Base-by-base conservation (phyloP, 2,329 filamentous ascomycete genomes). In the Dactylonectria macrodidyma region DNA sequence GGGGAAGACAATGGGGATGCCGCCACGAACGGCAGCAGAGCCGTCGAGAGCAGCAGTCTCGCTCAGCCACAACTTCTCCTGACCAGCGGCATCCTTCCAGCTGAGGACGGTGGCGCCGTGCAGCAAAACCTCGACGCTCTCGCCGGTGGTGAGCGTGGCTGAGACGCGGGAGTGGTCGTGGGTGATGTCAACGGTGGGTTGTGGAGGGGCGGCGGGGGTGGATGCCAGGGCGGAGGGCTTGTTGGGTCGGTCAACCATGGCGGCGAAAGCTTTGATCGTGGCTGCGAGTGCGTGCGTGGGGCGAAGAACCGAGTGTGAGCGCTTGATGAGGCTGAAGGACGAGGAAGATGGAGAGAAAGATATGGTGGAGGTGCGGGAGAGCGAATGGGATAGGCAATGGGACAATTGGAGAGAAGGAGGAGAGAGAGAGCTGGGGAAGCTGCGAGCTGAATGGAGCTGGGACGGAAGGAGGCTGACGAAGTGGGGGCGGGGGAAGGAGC, bases 1-100 rank as follows among this genome's bases (percentile, higher is more conserved):
- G 9, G 95, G 95, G 79, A 98, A 98, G 41, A 98, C 95, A 59
- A 98, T 84, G 5, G 95, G 95, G 75, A 98, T 94, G 14, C 95
- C 95, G 64, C 96, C 96, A 71, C 96, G 89, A 59, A 98, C 95
- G 26, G 95, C 88, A 85, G 97, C 97, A 74, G 88, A 91, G 59
- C 96, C 95, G 78, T 98, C 95, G 64, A 97, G 85, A 76, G 89
- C 90, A 51, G 95, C 93, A 65, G 87, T 90, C 68, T 95, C 90
- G 82, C 93, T 96, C 73, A 98, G 78, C 88, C 94, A 98, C 62
- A 98, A 87, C 83, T 95, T 95, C 85, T 98, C 95, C 63, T 89
- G 84, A 55, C 93, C 93, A 65, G 88, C 86, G 66, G 90, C 88
- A 78, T 93, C 92, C 86, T 96, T 97, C 96, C 96, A 99, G 82